Base-by-base conservation (phyloP, 2,329 filamentous ascomycete genomes). In the Cordyceps cateniannulata region DNA sequence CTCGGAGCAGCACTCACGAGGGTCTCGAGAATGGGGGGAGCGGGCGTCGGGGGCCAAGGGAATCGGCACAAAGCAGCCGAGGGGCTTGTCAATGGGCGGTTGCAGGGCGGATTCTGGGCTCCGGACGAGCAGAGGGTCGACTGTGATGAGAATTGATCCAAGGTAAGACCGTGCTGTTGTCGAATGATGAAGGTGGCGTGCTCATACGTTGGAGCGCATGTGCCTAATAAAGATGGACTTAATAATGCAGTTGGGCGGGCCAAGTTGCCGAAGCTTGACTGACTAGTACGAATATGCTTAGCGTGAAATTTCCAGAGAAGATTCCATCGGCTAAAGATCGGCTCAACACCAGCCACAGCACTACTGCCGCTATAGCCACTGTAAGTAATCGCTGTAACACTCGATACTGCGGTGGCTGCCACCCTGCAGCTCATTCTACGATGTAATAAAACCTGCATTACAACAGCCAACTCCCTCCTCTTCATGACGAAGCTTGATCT, bases 241-340 rank as follows among this genome's bases (percentile, higher is more conserved):
- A 70, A 68, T 68, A 70, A 71, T 70, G 64, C 65, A 63, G 44
- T 22, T 52, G 35, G 38, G 62, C 50, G 47, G 49, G 62, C 50
- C 63, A 64, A 63, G 49, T 50, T 51, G 49, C 57, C 59, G 18
- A 63, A 58, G 61, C n/a, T n/a, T 35, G 10, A 9, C 14, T 3
- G 8, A 9, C 32, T 12, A 35, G 32, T 35, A 35, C 32, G 9
- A 35, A 35, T 12, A 35, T 35, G 32, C 10, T 59, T 58, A 42
- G 63, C 61, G 52, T 66, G n/a, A 69, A 71, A 68, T 64, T 68
- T 67, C 64, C 61, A 65, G 64, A 69, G 69, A 68, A 69, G 67
- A 66, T 70, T 69, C 69, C 62, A 68, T 65, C 70, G 70, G 70
- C 59, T 62, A 56, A 62, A 58, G 18, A 22, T 20, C 60, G 60